phyloP scores from a whole-genome alignment of 2,329 filamentous ascomycete species.

The Fusarium anthophilum region DNA sequence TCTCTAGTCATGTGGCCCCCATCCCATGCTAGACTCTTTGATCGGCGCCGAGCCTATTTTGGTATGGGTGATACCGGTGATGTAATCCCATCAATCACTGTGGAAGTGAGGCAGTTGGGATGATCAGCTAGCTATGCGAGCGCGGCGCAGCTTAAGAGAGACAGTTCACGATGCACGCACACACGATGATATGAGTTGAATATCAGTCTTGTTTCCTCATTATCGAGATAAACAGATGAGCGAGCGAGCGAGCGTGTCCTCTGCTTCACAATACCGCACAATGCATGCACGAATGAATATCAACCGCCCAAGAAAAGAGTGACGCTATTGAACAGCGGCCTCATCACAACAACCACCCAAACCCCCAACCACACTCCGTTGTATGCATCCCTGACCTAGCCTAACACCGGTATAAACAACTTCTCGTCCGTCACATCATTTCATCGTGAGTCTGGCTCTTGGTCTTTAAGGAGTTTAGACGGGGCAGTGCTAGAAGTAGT shows the following conservation, averaged over 20 bases:
- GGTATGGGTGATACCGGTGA: conserved; percentile 28
- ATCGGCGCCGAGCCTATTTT: conserved; percentile 31
- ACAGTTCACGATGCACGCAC: background rate
- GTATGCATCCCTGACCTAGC: conserved; percentile 21
- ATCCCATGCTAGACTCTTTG: conserved; percentile 30
- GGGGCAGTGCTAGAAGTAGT: conserved; percentile 38
- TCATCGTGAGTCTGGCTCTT: conserved; percentile 4
- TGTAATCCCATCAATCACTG: conserved; percentile 30
- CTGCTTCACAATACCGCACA: background rate
- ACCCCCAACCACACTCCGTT: background rate
- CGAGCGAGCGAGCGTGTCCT: conserved; percentile 12
- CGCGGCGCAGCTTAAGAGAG: background rate
- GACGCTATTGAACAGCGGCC: conserved; percentile 21
- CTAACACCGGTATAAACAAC: conserved; percentile 12
- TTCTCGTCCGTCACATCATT: conserved; percentile 21
- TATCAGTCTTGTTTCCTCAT: conserved; percentile 6
- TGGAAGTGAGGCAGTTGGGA: background rate
- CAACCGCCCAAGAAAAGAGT: conserved; percentile 27
- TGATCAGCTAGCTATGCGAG: background rate
- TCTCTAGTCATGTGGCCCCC: conserved; percentile 28
- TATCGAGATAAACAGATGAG: conserved; percentile 5
- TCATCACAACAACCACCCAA: conserved; percentile 22
- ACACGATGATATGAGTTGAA: background rate
- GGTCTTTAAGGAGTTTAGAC: conserved; percentile 28
- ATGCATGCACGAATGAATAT: background rate